These are phyloP conservation scores for Aspergillus haitiensis DNA, from an alignment of 495 filamentous ascomycete genomes.

Conservation along the genomic window DNA sequence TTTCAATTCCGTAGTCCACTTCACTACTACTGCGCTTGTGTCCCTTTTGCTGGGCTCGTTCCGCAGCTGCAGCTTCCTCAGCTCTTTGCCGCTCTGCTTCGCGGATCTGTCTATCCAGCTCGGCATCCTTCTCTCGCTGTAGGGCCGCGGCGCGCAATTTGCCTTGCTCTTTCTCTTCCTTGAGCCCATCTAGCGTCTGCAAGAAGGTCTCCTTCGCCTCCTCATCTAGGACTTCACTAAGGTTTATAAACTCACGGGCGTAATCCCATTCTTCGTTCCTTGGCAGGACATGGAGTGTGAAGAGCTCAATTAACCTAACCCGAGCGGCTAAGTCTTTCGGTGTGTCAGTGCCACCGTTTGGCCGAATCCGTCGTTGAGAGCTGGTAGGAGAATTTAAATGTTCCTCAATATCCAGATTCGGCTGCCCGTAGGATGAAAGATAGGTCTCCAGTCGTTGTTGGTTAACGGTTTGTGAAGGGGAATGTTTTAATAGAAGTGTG, in stretches of 20 bases:
- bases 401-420: slow-evolving; percentile 64
- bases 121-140: slow-evolving; percentile 61
- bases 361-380: slow-evolving; percentile 32
- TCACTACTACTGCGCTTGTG: slow-evolving; percentile 53
- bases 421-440: slow-evolving; percentile 72
- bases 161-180: slow-evolving; percentile 71
- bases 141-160: slow-evolving; percentile 64
- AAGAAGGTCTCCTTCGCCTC: slow-evolving; percentile 85
- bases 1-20: slow-evolving; percentile 57
- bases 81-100: slow-evolving; percentile 60
- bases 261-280: slow-evolving; percentile 95
- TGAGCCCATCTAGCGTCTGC: slow-evolving; percentile 60
- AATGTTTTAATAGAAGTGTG: slow-evolving; percentile 83
- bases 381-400: slow-evolving; percentile 43
- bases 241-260: slow-evolving; percentile 80
- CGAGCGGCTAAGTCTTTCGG: slow-evolving; percentile 73
- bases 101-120: slow-evolving; percentile 53
- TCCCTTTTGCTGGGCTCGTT: slow-evolving; percentile 46
- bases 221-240: slow-evolving; percentile 84
- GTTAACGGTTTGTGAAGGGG: slow-evolving; percentile 74
- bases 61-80: slow-evolving; percentile 54
- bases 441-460: slow-evolving; percentile 89
- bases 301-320: slow-evolving; percentile 89
- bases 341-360: slow-evolving; percentile 65
- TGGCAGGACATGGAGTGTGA: slow-evolving; percentile 87